These are phyloP conservation scores for Thalia dealbata DNA, from an alignment of 176 grass and related monocot genomes.

Conservation along the genomic window DNA sequence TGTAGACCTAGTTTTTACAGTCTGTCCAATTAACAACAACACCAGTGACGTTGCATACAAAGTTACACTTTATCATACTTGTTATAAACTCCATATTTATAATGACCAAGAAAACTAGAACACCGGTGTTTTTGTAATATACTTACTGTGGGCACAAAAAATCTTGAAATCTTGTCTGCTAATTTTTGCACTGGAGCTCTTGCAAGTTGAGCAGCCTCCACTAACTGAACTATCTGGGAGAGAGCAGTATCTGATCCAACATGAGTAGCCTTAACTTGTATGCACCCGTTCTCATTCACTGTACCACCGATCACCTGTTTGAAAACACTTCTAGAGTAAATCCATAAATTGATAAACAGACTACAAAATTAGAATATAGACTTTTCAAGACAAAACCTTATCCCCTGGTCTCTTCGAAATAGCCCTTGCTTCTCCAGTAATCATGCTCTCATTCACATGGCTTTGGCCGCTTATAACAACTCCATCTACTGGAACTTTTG, in stretches of 20 bases:
- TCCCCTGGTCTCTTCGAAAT: constrained; percentile 90
- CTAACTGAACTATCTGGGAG: constrained; percentile 96
- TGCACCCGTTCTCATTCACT: constrained; percentile 90
- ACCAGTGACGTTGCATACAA: too few species aligned
- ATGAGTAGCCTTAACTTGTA: constrained; percentile 90
- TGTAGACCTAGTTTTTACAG: too few species aligned
- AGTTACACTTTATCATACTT: too few species aligned
- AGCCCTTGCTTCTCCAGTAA: constrained; percentile 89
- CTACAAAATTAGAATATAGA: neutral
- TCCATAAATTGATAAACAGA: neutral
- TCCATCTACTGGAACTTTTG: constrained; percentile 94
- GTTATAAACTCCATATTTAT: too few species aligned
- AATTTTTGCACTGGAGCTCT: constrained; percentile 93
- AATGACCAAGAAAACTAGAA: neutral
- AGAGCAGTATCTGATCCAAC: constrained; percentile 90
- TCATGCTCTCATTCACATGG: constrained; percentile 99
- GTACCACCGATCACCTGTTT: constrained; percentile 91
- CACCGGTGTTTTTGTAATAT: neutral
- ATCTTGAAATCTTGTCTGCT: constrained; percentile 82
- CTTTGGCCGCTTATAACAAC: constrained; percentile 85
- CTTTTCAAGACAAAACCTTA: constrained; percentile 37
- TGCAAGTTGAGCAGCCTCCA: constrained; percentile 92
- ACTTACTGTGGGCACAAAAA: constrained; percentile 92
- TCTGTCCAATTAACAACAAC: too few species aligned
- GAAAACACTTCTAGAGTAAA: constrained; percentile 11